Evolutionary conservation across 1,284 basidiomycete genomes (phyloP), one percentile per base, ranked within the genome.

Genomic region (Ceratobasidium sp.): DNA sequence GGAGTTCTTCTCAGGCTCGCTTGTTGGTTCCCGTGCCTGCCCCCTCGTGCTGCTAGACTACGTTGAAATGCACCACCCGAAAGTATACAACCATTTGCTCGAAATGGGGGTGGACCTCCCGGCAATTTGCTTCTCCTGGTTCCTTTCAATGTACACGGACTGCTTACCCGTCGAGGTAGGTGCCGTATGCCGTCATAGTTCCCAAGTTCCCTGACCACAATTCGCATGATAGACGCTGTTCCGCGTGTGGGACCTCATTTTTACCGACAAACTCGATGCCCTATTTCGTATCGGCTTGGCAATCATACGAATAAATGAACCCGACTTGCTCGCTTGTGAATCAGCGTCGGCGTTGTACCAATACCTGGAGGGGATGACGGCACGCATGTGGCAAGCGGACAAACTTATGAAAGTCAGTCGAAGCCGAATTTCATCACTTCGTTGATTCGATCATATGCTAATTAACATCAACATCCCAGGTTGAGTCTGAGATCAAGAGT

Each of bases 71-170:
- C 79, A 85, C 57, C 80, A 89, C 21, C 96, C 96, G 0, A 87
- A 86, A 75, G 78, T 98, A 1, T 83, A 88, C 59, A 76, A 79
- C 0, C 95, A 98, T 75, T 82, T 99, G 23, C 82, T 81, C 2
- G 83, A 87, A 16, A 84, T 98, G 0, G 91, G 89, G 1, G 88
- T 98, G 1, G 95, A 99, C 76, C 82, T 99, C 3, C 88, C 90
- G 0, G 95, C 95, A 0, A 93, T 98, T 69, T 98, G 93, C 69
- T 98, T 98, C 79, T 95, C 95, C 1, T 99, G 96, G 96, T 98
- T 98, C 80, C 81, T 99, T 42, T 95, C 93, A 4, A 81, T 99
- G 19, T 99, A 98, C 76, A 98, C 96, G 0, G 95, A 98, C 75
- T 97, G 95, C 77, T 80, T 98, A 2, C 96, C 96, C 2, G 92